Conservation (phyloP, 2,329 filamentous ascomycete genomes). For the Clonostachys sp. region DNA sequence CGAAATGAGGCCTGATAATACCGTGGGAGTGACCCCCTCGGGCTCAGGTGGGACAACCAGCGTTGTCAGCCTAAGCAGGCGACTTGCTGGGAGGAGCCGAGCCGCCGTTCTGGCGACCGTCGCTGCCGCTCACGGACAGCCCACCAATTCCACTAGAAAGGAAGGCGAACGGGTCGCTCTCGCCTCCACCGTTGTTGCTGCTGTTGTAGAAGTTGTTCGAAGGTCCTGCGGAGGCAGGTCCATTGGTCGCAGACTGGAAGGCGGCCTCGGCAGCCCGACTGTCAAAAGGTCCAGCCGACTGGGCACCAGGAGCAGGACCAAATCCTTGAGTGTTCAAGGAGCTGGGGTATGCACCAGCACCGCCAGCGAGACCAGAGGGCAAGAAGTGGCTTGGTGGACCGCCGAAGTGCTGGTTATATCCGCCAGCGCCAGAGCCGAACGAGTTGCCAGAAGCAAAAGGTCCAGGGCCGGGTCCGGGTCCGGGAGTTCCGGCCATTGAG, state of each 20-base stretch:
- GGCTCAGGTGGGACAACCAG: neutral
- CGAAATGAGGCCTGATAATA: too few relatives aligned
- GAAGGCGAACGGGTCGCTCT: conserved; percentile 77
- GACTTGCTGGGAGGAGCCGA: conserved; percentile 54
- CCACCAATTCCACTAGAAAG: conserved; percentile 69
- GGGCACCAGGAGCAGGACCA: conserved; percentile 70
- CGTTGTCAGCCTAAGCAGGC: conserved; percentile 38
- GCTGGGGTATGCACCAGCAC: conserved; percentile 69
- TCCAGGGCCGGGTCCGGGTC: conserved; percentile 71
- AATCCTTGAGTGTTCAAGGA: conserved; percentile 75
- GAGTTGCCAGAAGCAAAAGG: conserved; percentile 67
- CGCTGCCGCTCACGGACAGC: conserved; percentile 60
- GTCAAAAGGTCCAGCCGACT: conserved; percentile 84
- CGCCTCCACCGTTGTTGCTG: conserved; percentile 38
- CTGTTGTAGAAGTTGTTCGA: conserved; percentile 43
- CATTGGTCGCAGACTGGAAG: conserved; percentile 84
- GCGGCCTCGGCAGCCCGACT: conserved; percentile 91
- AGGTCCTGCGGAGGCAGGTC: conserved; percentile 70
- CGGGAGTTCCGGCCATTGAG: conserved; percentile 80
- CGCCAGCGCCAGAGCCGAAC: conserved; percentile 57
- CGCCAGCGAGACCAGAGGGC: conserved; percentile 73
- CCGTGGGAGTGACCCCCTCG: too few relatives aligned
- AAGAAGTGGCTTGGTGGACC: conserved; percentile 87
- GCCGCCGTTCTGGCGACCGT: conserved; percentile 59
- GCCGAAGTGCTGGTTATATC: conserved; percentile 77